These are phyloP conservation scores for Ambrosiella xylebori DNA, from an alignment of 2,329 filamentous ascomycete genomes.

Conservation along the genomic window DNA sequence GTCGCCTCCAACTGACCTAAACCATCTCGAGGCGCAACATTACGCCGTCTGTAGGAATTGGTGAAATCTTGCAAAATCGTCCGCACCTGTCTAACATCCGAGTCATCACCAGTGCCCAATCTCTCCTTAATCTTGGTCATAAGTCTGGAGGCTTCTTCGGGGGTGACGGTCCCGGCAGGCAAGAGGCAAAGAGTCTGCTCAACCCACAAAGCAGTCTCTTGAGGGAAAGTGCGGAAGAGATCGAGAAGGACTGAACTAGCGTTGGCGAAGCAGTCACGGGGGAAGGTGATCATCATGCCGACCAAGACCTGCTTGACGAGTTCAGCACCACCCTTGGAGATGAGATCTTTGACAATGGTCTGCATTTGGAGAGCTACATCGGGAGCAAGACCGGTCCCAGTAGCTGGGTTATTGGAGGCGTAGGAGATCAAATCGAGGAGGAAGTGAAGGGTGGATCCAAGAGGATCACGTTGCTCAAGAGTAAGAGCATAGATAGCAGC, in stretches of 20 bases:
- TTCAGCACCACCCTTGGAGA: slow-evolving; percentile 52
- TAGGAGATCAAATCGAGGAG: slow-evolving; percentile 82
- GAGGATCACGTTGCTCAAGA: slow-evolving; percentile 77
- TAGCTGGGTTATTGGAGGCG: slow-evolving; percentile 57
- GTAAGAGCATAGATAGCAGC: slow-evolving; percentile 75
- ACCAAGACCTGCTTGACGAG: slow-evolving; percentile 81
- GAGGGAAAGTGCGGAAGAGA: slow-evolving; percentile 72
- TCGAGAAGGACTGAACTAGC: slow-evolving; percentile 82
- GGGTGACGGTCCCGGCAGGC: slow-evolving; percentile 63
- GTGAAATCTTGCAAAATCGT: slow-evolving; percentile 90
- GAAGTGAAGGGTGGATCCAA: slow-evolving; percentile 85
- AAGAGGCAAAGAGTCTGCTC: slow-evolving; percentile 69
- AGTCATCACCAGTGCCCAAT: slow-evolving; percentile 44
- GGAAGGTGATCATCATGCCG: slow-evolving; percentile 99
- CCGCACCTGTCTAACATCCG: slow-evolving; percentile 57
- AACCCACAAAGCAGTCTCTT: slow-evolving; percentile 66
- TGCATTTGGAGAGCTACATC: slow-evolving; percentile 52
- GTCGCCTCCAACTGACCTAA: slow-evolving; percentile 73
- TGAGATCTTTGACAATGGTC: slow-evolving; percentile 53
- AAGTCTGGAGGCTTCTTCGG: slow-evolving; percentile 63
- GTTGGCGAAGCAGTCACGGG: slow-evolving; percentile 85
- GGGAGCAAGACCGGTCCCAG: slow-evolving; percentile 36
- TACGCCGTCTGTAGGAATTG: slow-evolving; percentile 78
- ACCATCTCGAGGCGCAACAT: slow-evolving; percentile 87
- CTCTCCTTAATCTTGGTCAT: slow-evolving; percentile 66